Base-by-base conservation (phyloP, 306 rosid genomes). In the Delonix regia region DNA sequence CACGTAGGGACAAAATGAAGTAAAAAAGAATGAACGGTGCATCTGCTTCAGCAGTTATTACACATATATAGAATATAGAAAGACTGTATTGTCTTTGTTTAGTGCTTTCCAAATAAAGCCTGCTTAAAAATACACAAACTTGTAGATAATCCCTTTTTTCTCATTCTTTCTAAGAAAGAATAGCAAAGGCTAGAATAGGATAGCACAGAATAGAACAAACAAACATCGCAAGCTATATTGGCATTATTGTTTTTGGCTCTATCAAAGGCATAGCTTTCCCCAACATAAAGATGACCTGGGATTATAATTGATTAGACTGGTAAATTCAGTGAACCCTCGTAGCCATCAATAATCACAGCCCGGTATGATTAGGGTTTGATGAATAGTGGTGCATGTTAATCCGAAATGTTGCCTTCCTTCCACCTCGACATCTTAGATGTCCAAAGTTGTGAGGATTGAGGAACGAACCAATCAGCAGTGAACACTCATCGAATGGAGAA, bases 401-500 rank as follows among this genome's bases (percentile, higher is more conserved):
- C 30, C 48, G 16, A 36, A 24, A 7, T 33, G 55, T 73, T 39
- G 68, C 52, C 13, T 61, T 14, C 3, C 36, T 39, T n/a, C 56
- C 25, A 74, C 12, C 42, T 57, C 44, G 57, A 59, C 78, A 19
- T 27, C 48, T 52, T 18, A 47, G 18, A 45, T 24, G 59, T 76
- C 73, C 41, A 49, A 64, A 13, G 21, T 60, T 11, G 41, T 13
- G 56, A 15, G 49, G 34, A 24, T 77, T 60, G n/a, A 3, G 28
- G 60, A 27, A 9, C 30, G 9, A 24, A 12, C 82, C 80, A 79
- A 76, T 63, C 33, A 66, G 33, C 8, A 4, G 8, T 75, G 59
- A 51, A 66, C 84, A 80, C 83, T 24, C 83, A 84, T 86, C 60
- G 0, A n/a, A 56, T 36, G 24, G 18, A 34, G 48, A 67, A 52